Evolutionary conservation across 1,139 yeast genomes (phyloP), one percentile per base, ranked within the genome.

Genomic region (Nakaseomyces uthaithaninus): DNA sequence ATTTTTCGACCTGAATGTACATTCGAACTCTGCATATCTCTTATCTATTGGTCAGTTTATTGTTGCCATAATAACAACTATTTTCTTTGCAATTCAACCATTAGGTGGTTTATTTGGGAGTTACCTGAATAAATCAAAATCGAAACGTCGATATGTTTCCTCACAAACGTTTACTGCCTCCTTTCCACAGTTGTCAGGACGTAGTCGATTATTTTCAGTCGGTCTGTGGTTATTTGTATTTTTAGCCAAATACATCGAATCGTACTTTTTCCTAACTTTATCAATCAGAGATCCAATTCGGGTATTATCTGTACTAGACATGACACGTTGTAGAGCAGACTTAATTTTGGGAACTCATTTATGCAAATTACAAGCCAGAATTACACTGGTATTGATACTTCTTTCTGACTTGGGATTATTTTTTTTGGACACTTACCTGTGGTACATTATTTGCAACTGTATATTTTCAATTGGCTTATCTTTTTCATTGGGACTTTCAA

Each of bases 361-460:
- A 1, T 86, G 95, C 56, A 53, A 55, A 18, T 63, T 71, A 38
- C 93, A 84, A 45, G 77, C 87, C 0, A 65, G 63, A 37, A 55
- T 83, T 8, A 67, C 80, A 0, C 59, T 86, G 28, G 63, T 63
- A 0, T 60, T 82, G 36, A 73, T 85, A 57, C 64, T 72, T 28
- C 45, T 79, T 15, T 78, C 89, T 0, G 91, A 85, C 57, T 65
- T 84, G 60, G 70, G 82, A 1, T 65, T 86, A 34, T 86, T 84
- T 57, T 83, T 86, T 53, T 67, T 86, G 44, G 95, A 86, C 53
- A 85, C 95, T 1, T 86, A 86, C 51, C 69, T 86, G 26, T 86
- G 95, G 95, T 86, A 85, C 55, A 79, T 85, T 47, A 75, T 86
- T 37, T 79, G 86, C 69, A 85, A 80, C 54, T 78, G 91, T 43